Percentiles rank a stretch among this genome's conserved stretches.
phyloP scores from a whole-genome alignment of 148 eudicot species.

The Dysphania ambrosioides region DNA sequence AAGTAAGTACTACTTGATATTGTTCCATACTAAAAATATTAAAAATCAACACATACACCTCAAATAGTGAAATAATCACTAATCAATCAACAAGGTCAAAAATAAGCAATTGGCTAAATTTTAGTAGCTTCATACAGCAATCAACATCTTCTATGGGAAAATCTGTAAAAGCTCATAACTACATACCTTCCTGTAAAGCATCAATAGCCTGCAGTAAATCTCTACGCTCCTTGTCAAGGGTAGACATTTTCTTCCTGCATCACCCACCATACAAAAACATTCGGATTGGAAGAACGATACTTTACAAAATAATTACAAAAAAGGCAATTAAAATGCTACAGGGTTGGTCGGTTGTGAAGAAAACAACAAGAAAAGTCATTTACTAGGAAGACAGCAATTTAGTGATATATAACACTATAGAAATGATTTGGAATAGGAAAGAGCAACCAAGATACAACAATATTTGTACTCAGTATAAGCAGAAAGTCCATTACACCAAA shows the following conservation, averaged over 20 bases:
- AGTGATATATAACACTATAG: too few relatives aligned
- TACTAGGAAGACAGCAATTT: not conserved
- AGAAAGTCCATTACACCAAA: not conserved
- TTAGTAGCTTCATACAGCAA: not conserved
- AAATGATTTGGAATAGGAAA: not conserved
- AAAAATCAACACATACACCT: not conserved
- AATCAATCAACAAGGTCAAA: not conserved
- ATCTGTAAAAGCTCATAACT: not conserved
- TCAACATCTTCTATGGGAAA: not conserved
- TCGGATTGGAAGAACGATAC: not conserved
- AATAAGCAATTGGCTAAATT: not conserved
- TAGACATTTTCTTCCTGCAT: slow-evolving; percentile 75
- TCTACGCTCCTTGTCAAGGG: slow-evolving; percentile 83
- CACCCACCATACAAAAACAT: slow-evolving; percentile 5
- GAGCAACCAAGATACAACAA: not conserved
- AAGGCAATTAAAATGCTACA: not conserved
- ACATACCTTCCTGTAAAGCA: slow-evolving; percentile 85
- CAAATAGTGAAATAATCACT: not conserved
- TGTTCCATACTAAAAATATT: not conserved
- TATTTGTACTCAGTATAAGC: not conserved
- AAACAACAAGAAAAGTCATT: not conserved
- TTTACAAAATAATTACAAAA: not conserved
- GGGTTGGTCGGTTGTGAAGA: not conserved
- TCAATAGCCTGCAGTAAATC: slow-evolving; percentile 79
- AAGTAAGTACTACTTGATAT: too few relatives aligned